These are phyloP conservation scores for Brassica cretica DNA, from an alignment of 345 rosid genomes.

Conservation along the genomic window DNA sequence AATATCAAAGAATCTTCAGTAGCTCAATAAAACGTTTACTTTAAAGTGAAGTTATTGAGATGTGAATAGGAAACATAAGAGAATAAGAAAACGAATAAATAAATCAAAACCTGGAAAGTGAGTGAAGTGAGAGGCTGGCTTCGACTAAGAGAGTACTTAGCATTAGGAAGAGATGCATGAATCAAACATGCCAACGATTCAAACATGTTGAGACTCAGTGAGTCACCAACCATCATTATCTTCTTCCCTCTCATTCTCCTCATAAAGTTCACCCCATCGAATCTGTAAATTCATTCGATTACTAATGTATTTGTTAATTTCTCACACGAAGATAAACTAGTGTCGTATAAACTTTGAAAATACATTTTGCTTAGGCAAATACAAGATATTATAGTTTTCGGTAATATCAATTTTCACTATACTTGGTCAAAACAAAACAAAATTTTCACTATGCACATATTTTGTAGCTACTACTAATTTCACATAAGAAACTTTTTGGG, in stretches of 20 bases:
- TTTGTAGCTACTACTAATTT: background rate
- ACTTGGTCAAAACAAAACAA: no score
- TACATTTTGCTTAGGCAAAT: background rate
- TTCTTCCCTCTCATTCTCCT: constrained; percentile 86
- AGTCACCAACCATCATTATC: constrained; percentile 98
- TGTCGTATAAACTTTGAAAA: background rate
- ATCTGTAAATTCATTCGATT: constrained; percentile 46
- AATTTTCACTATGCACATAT: background rate
- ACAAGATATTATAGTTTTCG: background rate
- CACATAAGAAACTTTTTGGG: background rate
- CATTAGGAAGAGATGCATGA: constrained; percentile 66
- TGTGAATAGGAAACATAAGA: constrained; percentile 7
- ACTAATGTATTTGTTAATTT: background rate
- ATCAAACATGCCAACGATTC: constrained; percentile 77
- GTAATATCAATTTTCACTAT: background rate
- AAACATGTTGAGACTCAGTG: constrained; percentile 82
- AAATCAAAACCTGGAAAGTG: constrained; percentile 55
- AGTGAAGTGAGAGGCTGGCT: constrained; percentile 51
- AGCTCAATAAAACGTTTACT: constrained; percentile 9
- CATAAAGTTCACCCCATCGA: constrained; percentile 69
- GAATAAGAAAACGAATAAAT: background rate
- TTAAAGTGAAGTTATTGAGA: constrained; percentile 26
- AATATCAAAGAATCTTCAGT: constrained; percentile 3
- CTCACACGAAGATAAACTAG: background rate
- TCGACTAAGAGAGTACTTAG: constrained; percentile 46